Evolutionary conservation across 2,329 filamentous ascomycete genomes (phyloP).

Genomic region (Fusarium albosuccineum): DNA sequence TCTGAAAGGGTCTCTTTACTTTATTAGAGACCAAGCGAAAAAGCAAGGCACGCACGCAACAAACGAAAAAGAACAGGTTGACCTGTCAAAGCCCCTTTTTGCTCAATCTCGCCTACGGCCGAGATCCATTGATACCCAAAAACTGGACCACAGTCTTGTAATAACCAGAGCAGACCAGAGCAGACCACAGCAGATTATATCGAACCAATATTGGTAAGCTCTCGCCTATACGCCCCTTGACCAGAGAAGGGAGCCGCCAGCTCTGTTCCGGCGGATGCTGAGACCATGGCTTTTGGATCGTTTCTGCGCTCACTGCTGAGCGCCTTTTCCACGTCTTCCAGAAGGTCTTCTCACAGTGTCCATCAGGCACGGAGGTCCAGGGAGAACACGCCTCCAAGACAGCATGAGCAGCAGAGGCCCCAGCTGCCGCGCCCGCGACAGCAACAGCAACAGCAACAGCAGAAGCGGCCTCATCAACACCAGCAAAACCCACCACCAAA

Average conservation of each 20-base stretch:
- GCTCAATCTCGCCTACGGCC: no score
- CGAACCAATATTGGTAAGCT: constrained; percentile 8
- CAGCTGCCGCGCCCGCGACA: neutral
- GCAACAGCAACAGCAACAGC: no score
- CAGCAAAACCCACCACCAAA: no score
- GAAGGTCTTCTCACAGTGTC: constrained; percentile 13
- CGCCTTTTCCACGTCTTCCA: constrained; percentile 5
- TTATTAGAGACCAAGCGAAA: no score
- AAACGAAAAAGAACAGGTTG: no score
- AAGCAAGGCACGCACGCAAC: no score
- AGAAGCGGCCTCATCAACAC: no score
- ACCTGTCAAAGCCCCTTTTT: no score
- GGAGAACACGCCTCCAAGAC: neutral
- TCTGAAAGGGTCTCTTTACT: no score
- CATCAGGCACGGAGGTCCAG: constrained; percentile 12
- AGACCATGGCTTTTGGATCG: constrained; percentile 27
- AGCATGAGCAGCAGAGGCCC: neutral
- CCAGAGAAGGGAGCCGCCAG: constrained; percentile 11
- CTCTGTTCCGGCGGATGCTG: neutral
- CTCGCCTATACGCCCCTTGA: neutral
- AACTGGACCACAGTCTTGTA: no score
- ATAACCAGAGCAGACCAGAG: no score
- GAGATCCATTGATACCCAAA: no score
- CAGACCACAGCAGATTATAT: neutral
- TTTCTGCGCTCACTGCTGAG: constrained; percentile 30